Evolutionary conservation across 257 asterid species (phyloP), one percentile per base, ranked within the genome.

Genomic region (Craterostigma plantagineum): DNA sequence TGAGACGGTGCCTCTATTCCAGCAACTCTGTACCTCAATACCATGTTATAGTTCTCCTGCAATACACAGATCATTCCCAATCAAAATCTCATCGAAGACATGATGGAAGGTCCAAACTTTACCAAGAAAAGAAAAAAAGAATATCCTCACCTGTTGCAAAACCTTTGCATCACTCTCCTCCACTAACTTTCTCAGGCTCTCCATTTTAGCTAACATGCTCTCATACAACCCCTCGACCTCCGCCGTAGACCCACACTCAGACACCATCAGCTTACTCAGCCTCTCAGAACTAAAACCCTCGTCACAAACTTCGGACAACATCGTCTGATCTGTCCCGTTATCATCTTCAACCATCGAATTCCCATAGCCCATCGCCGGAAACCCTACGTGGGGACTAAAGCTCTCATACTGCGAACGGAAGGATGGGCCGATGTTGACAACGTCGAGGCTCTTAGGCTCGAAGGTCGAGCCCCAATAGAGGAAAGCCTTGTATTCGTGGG

Each of bases 141-240:
- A n/a, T n/a, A n/a, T n/a, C n/a, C n/a, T 50, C 53, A 83, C 98
- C 93, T 79, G 93, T 48, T 83, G 81, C 34, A 69, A 56, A 65
- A 83, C 86, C 63, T 65, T 56, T 15, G 75, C 77, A 44, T 81
- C 74, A 10, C 77, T 68, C 54, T 54, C 67, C 55, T 90, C 98
- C 53, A 83, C 93, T 53, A 58, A 38, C 53, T 60, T 72, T 11
- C 83, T 62, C 66, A 87, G 55, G 1, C 67, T 64, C 18, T 79
- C 76, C 33, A 83, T 74, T 62, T 79, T 79, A 10, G 60, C 69
- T 55, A 87, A 71, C 98, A 87, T 87, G 62, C 66, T 68, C 33
- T 63, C 73, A 49, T 87, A 87, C 68, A 87, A 64, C 17, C 64
- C 81, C 73, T 87, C 98, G 47, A 82, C 42, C 54, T 79, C 93